Percentiles rank a stretch among this genome's conserved stretches.
Conservation (phyloP, 2,329 filamentous ascomycete species). For the Trichoderma asperellum region DNA sequence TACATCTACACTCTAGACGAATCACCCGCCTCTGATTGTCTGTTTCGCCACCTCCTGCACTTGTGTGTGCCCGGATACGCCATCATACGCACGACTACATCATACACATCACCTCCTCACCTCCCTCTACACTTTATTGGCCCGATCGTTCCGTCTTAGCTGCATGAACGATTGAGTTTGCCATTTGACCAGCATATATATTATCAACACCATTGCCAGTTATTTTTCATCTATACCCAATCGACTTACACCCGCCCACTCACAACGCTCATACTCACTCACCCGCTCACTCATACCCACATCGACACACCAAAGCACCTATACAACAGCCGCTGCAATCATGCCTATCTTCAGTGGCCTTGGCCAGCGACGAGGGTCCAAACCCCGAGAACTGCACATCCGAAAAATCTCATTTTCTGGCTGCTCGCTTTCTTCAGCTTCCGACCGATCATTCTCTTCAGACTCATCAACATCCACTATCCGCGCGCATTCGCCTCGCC, state of each 20-base stretch:
- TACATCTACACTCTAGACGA: constrained; percentile 1
- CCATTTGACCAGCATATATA: constrained; percentile 8
- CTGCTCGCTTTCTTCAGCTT: constrained; percentile 44
- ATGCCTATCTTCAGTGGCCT: constrained; percentile 47
- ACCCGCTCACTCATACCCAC: not conserved
- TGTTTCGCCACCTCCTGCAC: constrained; percentile 26
- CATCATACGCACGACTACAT: constrained; percentile 26
- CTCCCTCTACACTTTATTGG: constrained; percentile 17
- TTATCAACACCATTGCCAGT: constrained; percentile 20
- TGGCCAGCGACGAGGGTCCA: constrained; percentile 44
- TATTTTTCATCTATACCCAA: constrained; percentile 13
- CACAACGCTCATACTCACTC: not conserved
- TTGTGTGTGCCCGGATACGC: constrained; percentile 9
- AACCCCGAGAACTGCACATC: constrained; percentile 46
- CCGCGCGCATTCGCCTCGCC: constrained; percentile 30
- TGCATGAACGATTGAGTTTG: constrained; percentile 22
- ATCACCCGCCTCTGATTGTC: constrained; percentile 7
- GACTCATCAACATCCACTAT: constrained; percentile 40
- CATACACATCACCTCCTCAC: constrained; percentile 23
- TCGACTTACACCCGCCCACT: constrained; percentile 18
- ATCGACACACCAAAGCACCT: constrained; percentile 2
- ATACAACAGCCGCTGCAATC: constrained; percentile 29
- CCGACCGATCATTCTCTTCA: constrained; percentile 39
- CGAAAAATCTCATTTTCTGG: constrained; percentile 49
- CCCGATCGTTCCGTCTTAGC: constrained; percentile 22